Evolutionary conservation across 2,329 filamentous ascomycete species (phyloP).

Genomic region (Ceratocystis huliohia): DNA sequence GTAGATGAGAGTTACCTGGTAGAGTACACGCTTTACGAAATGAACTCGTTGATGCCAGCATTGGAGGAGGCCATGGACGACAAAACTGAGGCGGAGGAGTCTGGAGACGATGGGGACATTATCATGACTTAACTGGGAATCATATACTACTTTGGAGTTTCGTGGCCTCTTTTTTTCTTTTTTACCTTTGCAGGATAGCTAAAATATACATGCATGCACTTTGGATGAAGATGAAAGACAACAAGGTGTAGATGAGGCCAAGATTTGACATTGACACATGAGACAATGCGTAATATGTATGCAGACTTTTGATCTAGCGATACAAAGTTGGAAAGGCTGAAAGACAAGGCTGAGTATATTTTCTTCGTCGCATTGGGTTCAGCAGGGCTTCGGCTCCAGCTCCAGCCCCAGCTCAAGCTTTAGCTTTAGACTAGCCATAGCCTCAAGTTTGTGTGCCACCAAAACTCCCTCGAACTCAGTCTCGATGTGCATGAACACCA

Average conservation of each 20-base stretch:
- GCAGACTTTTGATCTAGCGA: neutral
- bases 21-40: slow-evolving; percentile 84
- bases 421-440: too few relatives aligned
- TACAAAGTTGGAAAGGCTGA: neutral
- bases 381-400: neutral
- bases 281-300: neutral
- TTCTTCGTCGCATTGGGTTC: slow-evolving; percentile 3
- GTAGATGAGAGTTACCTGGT: slow-evolving; percentile 90
- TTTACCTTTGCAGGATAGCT: neutral
- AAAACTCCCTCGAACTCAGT: neutral
- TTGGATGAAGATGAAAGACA: neutral
- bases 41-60: slow-evolving; percentile 58
- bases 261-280: neutral
- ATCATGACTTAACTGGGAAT: slow-evolving; percentile 28
- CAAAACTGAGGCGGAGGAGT: slow-evolving; percentile 29
- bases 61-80: slow-evolving; percentile 27
- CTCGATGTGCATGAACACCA: neutral
- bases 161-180: neutral
- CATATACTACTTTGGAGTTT: slow-evolving; percentile 17
- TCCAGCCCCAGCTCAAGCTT: neutral
- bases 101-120: slow-evolving; percentile 31
- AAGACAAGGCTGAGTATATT: slow-evolving; percentile 15
- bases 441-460: neutral
- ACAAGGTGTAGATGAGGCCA: too few relatives aligned
- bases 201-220: slow-evolving; percentile 15